Percentiles rank a stretch among this genome's conserved stretches.
phyloP scores from a whole-genome alignment of 352 stramenopile genomes.

The Phytophthora boehmeriae region DNA sequence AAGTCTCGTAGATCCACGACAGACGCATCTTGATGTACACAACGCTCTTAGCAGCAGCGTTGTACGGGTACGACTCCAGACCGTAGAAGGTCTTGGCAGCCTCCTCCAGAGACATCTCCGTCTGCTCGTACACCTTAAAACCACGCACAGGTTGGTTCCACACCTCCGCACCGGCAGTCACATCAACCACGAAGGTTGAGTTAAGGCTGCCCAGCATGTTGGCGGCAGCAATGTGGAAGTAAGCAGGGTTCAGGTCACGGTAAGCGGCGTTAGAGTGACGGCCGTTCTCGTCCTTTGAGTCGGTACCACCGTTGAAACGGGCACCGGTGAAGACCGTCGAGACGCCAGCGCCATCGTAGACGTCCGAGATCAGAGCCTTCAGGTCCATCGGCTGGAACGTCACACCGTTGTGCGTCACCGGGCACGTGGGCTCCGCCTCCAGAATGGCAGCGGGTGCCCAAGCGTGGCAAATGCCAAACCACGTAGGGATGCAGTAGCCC shows the following conservation, averaged over 20 bases:
- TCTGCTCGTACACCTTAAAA: conserved; percentile 41
- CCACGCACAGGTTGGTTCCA: conserved; percentile 61
- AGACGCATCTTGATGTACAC: conserved; percentile 44
- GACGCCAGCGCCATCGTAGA: conserved; percentile 34
- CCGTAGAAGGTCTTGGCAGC: conserved; percentile 41
- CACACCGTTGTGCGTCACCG: conserved; percentile 39
- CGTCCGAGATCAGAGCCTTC: conserved; percentile 40
- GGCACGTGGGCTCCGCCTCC: conserved; percentile 39
- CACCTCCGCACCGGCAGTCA: conserved; percentile 39
- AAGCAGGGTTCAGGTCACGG: conserved; percentile 50
- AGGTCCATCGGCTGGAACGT: conserved; percentile 47
- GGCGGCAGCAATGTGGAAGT: conserved; percentile 42
- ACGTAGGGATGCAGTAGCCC: conserved; percentile 47
- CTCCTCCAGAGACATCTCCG: conserved; percentile 28
- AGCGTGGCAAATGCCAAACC: conserved; percentile 51
- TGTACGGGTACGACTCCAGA: conserved; percentile 49
- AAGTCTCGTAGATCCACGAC: conserved; percentile 46
- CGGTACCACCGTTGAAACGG: conserved; percentile 31
- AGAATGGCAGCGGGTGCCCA: conserved; percentile 38
- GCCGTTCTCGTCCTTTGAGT: conserved; percentile 39
- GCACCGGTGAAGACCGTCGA: conserved; percentile 39
- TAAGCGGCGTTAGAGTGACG: conserved; percentile 31
- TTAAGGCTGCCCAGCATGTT: conserved; percentile 47
- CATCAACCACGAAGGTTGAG: conserved; percentile 46
- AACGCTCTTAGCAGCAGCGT: conserved; percentile 38